A percentile compares a stretch with the other conserved stretches of the same genome.
phyloP scores from a whole-genome alignment of 2,329 filamentous ascomycete species.

The Apiospora koreana region DNA sequence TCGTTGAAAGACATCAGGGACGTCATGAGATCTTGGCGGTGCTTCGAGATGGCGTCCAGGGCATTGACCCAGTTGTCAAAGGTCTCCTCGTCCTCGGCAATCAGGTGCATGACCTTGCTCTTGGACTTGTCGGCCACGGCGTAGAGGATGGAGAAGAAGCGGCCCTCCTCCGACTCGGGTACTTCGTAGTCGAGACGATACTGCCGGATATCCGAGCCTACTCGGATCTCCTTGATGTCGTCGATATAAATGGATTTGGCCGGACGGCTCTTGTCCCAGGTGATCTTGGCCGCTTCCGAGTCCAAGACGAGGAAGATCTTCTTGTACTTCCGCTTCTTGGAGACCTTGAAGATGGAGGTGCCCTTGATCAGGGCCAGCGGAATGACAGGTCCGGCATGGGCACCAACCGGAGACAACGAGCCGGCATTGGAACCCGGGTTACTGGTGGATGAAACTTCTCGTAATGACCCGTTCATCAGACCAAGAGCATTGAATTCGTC shows the following conservation, averaged over 20 bases:
- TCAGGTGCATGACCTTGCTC: constrained; percentile 84
- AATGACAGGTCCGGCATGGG: constrained; percentile 68
- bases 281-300: constrained; percentile 80
- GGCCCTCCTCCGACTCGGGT: constrained; percentile 64
- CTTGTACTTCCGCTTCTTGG: constrained; percentile 77
- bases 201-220: constrained; percentile 80
- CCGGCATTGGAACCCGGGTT: constrained; percentile 48
- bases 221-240: constrained; percentile 88
- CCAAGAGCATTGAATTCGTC: constrained; percentile 47
- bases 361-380: constrained; percentile 78
- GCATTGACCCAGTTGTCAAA: constrained; percentile 82
- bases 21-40: constrained; percentile 87
- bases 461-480: constrained; percentile 24
- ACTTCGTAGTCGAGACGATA: constrained; percentile 84
- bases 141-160: constrained; percentile 92
- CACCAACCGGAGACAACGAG: constrained; percentile 37
- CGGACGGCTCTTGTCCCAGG: constrained; percentile 78
- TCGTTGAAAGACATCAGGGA: constrained; percentile 85
- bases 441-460: constrained; percentile 51
- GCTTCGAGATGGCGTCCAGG: constrained; percentile 79
- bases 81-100: constrained; percentile 72
- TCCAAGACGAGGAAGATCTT: constrained; percentile 74
- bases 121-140: constrained; percentile 76
- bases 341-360: constrained; percentile 77
- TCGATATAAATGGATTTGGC: constrained; percentile 91